Evolutionary conservation across 768 basidiomycete genomes (phyloP).

Genomic region (Coprinopsis cinerea): DNA sequence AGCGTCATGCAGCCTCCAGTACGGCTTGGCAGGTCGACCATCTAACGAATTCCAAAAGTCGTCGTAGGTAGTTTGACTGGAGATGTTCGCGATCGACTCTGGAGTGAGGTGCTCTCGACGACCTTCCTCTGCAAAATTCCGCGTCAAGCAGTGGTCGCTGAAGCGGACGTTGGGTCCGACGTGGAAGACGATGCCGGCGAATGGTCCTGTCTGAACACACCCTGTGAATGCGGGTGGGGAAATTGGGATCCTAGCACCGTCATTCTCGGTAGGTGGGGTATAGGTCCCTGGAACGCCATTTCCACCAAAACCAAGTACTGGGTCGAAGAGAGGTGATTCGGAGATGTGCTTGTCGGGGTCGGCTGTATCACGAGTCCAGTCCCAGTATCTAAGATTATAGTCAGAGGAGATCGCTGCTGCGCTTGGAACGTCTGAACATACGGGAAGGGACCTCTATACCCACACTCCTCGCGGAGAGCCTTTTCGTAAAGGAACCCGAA

Average conservation of each 20-base stretch:
- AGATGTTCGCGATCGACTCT: not conserved
- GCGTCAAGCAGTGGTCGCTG: slow-evolving; percentile 3
- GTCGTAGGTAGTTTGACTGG: slow-evolving; percentile 5
- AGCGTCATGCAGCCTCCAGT: slow-evolving; percentile 5
- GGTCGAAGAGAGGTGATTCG: slow-evolving; percentile 9
- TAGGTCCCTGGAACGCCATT: slow-evolving; percentile 7
- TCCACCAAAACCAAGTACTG: slow-evolving; percentile 4
- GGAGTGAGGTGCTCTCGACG: not conserved
- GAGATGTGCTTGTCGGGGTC: not conserved
- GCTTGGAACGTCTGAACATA: slow-evolving; percentile 6
- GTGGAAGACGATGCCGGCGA: not conserved
- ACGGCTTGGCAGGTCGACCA: too few relatives aligned
- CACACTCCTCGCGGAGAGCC: slow-evolving; percentile 19
- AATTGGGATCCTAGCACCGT: too few relatives aligned
- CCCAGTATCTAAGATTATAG: slow-evolving; percentile 7
- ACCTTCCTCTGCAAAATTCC: not conserved
- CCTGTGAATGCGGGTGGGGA: not conserved
- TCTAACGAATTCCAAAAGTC: slow-evolving; percentile 5
- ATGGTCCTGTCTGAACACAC: slow-evolving; percentile 6
- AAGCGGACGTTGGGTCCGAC: not conserved
- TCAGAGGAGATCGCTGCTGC: not conserved
- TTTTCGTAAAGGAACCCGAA: slow-evolving; percentile 18
- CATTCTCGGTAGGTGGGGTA: too few relatives aligned
- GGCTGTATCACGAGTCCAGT: slow-evolving; percentile 6
- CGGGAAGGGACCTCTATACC: slow-evolving; percentile 20